Percentiles rank a stretch among this genome's conserved stretches.
These are phyloP conservation scores for Acanthamoeba culbertsoni DNA, from an alignment of 208 protist species.

Conservation along the genomic window DNA sequence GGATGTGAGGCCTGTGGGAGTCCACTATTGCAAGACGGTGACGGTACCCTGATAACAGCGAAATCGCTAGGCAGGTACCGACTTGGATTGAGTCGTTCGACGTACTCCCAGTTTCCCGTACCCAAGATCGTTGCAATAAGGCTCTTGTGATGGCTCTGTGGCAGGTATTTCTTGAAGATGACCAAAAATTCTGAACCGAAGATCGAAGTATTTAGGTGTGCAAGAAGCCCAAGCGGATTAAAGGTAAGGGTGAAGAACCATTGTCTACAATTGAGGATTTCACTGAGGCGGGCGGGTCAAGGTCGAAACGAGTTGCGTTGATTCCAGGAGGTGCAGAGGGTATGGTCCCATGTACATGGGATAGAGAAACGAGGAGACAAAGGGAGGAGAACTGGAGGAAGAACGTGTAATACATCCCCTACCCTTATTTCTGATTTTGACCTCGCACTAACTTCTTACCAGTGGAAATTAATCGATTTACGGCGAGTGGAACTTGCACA, in stretches of 20 bases:
- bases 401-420: too few relatives aligned
- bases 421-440: too few relatives aligned
- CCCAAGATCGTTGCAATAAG: not conserved
- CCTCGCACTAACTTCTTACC: too few relatives aligned
- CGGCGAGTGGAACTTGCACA: too few relatives aligned
- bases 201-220: not conserved
- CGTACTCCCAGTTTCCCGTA: not conserved
- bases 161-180: conserved; percentile 42
- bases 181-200: conserved; percentile 19
- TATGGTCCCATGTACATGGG: too few relatives aligned
- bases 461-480: too few relatives aligned
- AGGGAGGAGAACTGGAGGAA: too few relatives aligned
- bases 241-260: not conserved
- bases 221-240: too few relatives aligned
- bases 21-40: not conserved
- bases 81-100: not conserved
- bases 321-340: too few relatives aligned
- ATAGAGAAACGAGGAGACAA: too few relatives aligned
- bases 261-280: not conserved
- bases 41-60: conserved; percentile 9
- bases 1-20: not conserved
- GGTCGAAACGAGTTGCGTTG: not conserved
- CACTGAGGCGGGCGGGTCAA: not conserved
- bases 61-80: conserved; percentile 14
- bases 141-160: not conserved